Evolutionary conservation across 768 basidiomycete genomes (phyloP).

Genomic region (Austroboletus eburneus): DNA sequence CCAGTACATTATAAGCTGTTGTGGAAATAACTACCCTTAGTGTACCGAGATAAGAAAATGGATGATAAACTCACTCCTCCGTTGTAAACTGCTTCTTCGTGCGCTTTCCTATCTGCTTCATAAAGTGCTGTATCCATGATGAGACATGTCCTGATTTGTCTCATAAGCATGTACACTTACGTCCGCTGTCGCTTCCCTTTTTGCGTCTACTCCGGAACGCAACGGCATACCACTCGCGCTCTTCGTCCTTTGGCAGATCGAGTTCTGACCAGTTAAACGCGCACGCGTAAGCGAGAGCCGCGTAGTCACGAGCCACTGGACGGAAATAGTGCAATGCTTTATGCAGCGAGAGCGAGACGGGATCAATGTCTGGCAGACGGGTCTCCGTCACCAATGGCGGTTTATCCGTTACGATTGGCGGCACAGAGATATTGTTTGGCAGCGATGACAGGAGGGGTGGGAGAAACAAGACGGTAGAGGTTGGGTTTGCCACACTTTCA

Average conservation of each 20-base stretch:
- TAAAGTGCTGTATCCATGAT: slow-evolving; percentile 58
- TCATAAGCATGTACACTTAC: slow-evolving; percentile 37
- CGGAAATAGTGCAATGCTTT: slow-evolving; percentile 77
- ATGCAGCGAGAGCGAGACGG: slow-evolving; percentile 79
- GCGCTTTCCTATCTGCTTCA: slow-evolving; percentile 80
- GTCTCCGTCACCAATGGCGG: slow-evolving; percentile 62
- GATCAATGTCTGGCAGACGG: slow-evolving; percentile 81
- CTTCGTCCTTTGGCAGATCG: slow-evolving; percentile 60
- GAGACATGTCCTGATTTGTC: not conserved
- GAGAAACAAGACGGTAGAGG: slow-evolving; percentile 65
- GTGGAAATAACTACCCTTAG: slow-evolving; percentile 3
- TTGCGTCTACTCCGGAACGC: slow-evolving; percentile 81
- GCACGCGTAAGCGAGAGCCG: slow-evolving; percentile 55
- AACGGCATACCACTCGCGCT: slow-evolving; percentile 90
- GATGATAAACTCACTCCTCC: slow-evolving; percentile 59
- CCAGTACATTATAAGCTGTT: slow-evolving; percentile 87
- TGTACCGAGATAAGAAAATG: not conserved
- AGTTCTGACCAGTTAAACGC: slow-evolving; percentile 90
- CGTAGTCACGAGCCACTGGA: slow-evolving; percentile 59
- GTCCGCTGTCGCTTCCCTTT: slow-evolving; percentile 60
- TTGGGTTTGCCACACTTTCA: slow-evolving; percentile 32
- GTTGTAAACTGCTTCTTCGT: slow-evolving; percentile 88
- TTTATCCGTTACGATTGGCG: slow-evolving; percentile 23
- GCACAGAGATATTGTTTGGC: slow-evolving; percentile 40
- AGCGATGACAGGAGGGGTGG: slow-evolving; percentile 82